Conservation (phyloP, 805 yeast genomes). For the Zygotorulaspora danielsina region DNA sequence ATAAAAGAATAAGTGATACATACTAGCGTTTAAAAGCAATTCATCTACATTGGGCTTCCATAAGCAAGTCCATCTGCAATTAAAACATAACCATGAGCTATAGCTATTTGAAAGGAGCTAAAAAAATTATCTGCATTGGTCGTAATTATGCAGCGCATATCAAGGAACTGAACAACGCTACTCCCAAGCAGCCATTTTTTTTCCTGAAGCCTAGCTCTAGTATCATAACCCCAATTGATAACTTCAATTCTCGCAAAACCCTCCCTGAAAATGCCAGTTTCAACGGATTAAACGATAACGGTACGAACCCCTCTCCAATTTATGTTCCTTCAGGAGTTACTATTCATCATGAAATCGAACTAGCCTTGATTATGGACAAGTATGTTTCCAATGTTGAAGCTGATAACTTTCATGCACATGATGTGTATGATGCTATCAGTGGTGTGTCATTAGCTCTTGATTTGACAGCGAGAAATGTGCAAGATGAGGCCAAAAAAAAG, state of each 20-base stretch:
- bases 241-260: constrained; percentile 1
- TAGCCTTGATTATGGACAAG: constrained; percentile 72
- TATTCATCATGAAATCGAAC: constrained; percentile 90
- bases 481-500: constrained; percentile 86
- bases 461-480: constrained; percentile 93
- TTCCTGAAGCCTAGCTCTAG: constrained; percentile 87
- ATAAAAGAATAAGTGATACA: no score
- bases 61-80: no score
- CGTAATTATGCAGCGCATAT: constrained; percentile 97
- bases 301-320: constrained; percentile 60
- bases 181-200: constrained; percentile 86
- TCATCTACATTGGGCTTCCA: no score
- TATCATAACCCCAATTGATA: constrained; percentile 51
- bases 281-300: constrained; percentile 27
- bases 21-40: no score
- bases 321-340: constrained; percentile 74
- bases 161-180: constrained; percentile 75
- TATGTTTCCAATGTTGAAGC: constrained; percentile 55
- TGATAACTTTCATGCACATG: constrained; percentile 50
- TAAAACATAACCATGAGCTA: constrained; percentile 38
- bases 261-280: constrained; percentile 19
- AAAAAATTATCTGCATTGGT: constrained; percentile 90
- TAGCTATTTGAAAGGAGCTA: constrained; percentile 55
- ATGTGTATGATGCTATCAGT: constrained; percentile 72
- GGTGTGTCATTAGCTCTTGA: constrained; percentile 91